Base-by-base conservation (phyloP, 768 basidiomycete genomes). In the Mycena crocata region DNA sequence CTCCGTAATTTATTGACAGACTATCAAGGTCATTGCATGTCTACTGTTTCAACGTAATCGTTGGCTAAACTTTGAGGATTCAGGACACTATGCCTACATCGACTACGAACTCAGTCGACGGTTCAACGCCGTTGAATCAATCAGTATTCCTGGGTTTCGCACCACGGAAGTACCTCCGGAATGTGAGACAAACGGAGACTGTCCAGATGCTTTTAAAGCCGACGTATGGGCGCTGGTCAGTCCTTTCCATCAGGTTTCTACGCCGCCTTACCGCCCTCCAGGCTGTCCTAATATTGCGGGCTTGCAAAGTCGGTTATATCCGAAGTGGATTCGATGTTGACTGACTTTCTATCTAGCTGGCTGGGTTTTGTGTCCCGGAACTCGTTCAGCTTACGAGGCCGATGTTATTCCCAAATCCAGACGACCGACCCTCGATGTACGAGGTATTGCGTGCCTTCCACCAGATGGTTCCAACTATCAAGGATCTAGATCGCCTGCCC, bases 101-200 rank as follows among this genome's bases (percentile, higher is more conserved):
- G 92, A 93, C 74, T 93, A 87, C 68, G 91, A 93, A 74, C 74
- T 86, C 17, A 91, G 90, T 72, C 86, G 84, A 23, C 83, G 82
- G 49, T 89, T 88, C 73, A 81, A 85, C 51, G 77, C 75, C 40
- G 46, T 73, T 5, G 62, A 75, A 24, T 70, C 73, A 54, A 83
- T 85, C 9, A 72, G 78, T 30, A 76, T 89, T 23, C 75, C 74
- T 64, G 78, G 79, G 46, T 82, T 81, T 72, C 83, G 87, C 17
- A 86, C 87, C 24, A 90, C 91, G 23, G 92, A 93, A 63, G 72
- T 89, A 14, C 90, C 92, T 23, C 92, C 92, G 15, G 92, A 93
- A 75, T 85, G 86, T 52, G 91, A 89, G 70, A 73, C 31, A 17
- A 35, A 75, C 24, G 84, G 83, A 23, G 84, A 82, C 46, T 74